phyloP scores from a whole-genome alignment of 1,284 basidiomycete species.

The Trichosporon ovoides region DNA sequence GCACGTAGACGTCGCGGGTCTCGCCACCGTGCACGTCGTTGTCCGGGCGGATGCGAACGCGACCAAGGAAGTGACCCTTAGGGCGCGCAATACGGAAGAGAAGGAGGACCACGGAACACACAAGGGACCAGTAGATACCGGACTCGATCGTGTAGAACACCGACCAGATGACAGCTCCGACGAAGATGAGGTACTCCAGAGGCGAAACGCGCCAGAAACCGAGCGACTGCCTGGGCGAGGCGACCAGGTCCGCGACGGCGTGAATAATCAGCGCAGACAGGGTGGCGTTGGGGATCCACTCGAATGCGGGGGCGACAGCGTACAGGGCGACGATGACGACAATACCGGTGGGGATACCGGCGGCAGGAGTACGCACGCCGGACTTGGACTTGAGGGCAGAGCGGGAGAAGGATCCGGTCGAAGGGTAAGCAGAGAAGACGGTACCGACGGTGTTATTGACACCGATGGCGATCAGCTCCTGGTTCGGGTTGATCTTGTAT shows the following conservation, averaged over 20 bases:
- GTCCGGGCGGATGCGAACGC: conserved; percentile 54
- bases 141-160: conserved; percentile 85
- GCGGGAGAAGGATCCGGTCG: conserved; percentile 96
- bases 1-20: conserved; percentile 65
- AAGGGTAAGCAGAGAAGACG: conserved; percentile 86
- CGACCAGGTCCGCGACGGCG: conserved; percentile 86
- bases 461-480: conserved; percentile 95
- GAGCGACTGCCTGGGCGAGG: conserved; percentile 80
- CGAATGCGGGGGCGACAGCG: conserved; percentile 85
- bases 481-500: conserved; percentile 97
- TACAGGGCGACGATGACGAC: conserved; percentile 92
- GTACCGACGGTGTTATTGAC: conserved; percentile 68
- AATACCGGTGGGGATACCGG: conserved; percentile 79
- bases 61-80: conserved; percentile 85
- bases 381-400: conserved; percentile 94
- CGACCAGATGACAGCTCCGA: conserved; percentile 74
- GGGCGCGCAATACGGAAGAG: conserved; percentile 87
- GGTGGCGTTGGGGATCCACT: conserved; percentile 54
- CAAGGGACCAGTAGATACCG: conserved; percentile 89
- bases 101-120: conserved; percentile 73
- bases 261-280: conserved; percentile 94
- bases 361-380: conserved; percentile 88
- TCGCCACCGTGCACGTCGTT: conserved; percentile 50
- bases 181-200: conserved; percentile 86
- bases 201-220: conserved; percentile 92